Conservation (phyloP, 371 early-diverging fungal species). For the Mortierella sp. region DNA sequence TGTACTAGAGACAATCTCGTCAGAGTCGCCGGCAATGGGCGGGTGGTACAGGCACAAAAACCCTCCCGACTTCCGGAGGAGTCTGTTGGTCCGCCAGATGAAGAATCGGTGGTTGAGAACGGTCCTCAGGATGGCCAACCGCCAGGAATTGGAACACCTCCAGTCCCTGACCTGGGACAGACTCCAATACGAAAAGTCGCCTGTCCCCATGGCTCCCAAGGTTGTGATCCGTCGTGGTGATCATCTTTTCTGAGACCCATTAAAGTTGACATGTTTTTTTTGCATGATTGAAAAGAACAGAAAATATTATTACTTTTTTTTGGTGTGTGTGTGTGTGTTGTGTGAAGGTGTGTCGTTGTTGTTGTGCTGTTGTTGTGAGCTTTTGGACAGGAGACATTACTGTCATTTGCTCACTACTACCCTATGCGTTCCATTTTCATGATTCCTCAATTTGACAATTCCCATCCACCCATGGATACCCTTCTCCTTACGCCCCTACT, state of each 20-base stretch:
- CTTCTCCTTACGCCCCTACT: background rate
- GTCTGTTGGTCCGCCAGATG: no score
- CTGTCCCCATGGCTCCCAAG: background rate
- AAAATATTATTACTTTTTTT: constrained; percentile 9
- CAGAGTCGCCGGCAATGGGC: background rate
- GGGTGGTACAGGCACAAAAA: background rate
- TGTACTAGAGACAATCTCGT: background rate
- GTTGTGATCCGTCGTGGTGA: background rate
- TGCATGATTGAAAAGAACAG: background rate
- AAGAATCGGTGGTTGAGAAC: background rate
- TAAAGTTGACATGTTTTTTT: background rate
- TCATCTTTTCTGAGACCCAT: background rate
- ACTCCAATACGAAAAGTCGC: background rate
- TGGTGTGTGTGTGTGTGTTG: background rate
- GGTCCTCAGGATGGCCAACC: background rate
- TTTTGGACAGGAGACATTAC: no score
- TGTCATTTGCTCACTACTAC: background rate
- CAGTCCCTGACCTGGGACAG: background rate
- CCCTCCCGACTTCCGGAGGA: background rate
- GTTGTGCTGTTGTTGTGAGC: background rate
- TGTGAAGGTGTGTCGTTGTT: background rate
- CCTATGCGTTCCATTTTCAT: background rate
- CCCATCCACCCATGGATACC: no score
- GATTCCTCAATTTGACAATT: no score
- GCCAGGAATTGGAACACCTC: background rate